Conservation (phyloP, 139 green algal species). For the Pycnococcus provasolii region DNA sequence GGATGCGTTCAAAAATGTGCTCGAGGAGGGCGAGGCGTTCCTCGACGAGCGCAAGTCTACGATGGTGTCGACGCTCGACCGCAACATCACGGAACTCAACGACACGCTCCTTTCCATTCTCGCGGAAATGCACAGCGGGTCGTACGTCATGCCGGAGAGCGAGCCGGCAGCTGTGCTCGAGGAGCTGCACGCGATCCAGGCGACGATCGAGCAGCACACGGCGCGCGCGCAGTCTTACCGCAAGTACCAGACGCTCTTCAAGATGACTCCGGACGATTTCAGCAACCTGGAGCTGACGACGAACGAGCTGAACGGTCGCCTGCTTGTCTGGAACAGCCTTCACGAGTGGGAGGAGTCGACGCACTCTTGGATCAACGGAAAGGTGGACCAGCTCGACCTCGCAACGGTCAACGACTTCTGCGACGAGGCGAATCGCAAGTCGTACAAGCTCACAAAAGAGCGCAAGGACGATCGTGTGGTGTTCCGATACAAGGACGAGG, state of each 20-base stretch:
- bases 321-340: conserved; percentile 30
- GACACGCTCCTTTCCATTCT: conserved; percentile 44
- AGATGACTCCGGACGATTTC: conserved; percentile 29
- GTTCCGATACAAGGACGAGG: conserved; percentile 35
- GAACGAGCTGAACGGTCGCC: conserved; percentile 25
- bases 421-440: conserved; percentile 29
- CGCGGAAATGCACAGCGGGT: conserved; percentile 29
- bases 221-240: conserved; percentile 3
- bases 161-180: conserved; percentile 9
- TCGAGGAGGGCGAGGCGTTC: conserved; percentile 50
- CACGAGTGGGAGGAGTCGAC: conserved; percentile 12
- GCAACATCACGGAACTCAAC: conserved; percentile 42
- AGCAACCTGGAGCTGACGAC: conserved; percentile 24
- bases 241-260: conserved; percentile 32
- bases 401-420: conserved; percentile 17
- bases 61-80: conserved; percentile 43
- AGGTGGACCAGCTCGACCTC: conserved; percentile 11
- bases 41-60: conserved; percentile 53
- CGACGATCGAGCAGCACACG: conserved; percentile 14
- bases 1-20: conserved; percentile 36
- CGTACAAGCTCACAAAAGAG: conserved; percentile 43
- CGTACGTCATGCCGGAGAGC: conserved; percentile 20
- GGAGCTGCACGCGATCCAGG: conserved; percentile 9
- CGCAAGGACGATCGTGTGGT: conserved; percentile 48
- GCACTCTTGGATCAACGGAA: conserved; percentile 23